Evolutionary conservation across 169 alveolate species (phyloP), one percentile per base, ranked within the genome.

Genomic region (Amoebophrya sp.): DNA sequence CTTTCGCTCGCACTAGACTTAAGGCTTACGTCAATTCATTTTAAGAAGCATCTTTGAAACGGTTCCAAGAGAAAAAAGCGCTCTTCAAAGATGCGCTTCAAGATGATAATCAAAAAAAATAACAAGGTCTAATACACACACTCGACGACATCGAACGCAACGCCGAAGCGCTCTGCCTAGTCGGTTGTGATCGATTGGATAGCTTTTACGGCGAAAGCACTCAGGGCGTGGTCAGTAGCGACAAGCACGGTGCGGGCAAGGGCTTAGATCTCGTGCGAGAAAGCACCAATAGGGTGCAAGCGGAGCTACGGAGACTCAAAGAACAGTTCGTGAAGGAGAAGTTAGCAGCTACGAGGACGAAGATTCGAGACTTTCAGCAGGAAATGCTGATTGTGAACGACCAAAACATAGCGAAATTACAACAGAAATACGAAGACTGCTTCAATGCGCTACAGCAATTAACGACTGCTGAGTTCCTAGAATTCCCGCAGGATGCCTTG

Each of bases 311-410:
- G 36, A 29, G 83, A 18, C 83, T 26, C 39, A 65, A 65, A 18
- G 83, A 12, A 6, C 83, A 26, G 36, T 65, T 65, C 83, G 83
- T 65, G 38, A 29, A 65, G 38, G 33, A 6, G 2, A 36, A 6
- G 36, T 12, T 65, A 0, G 2, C 83, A 6, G 33, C 83, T 29
- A 65, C 83, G 83, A 29, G 83, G 10, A 36, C 83, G 2, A 29
- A 18, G 83, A 65, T 65, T 36, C 18, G n/a, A 18, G 83, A 65
- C 83, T 65, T 65, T 36, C 83, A 65, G 26, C 83, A 65, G 83
- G 83, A 65, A 18, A 65, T 65, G 83, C 83, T 65, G 83, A 65
- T 65, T 36, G 83, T 65, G 83, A 65, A 65, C 83, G 83, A 65
- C 83, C 83, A 6, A 36, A 65, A 65, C 83, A 1, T 65, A 10